Base-by-base conservation (phyloP, 1,139 yeast genomes). In the Hyphopichia burtonii region DNA sequence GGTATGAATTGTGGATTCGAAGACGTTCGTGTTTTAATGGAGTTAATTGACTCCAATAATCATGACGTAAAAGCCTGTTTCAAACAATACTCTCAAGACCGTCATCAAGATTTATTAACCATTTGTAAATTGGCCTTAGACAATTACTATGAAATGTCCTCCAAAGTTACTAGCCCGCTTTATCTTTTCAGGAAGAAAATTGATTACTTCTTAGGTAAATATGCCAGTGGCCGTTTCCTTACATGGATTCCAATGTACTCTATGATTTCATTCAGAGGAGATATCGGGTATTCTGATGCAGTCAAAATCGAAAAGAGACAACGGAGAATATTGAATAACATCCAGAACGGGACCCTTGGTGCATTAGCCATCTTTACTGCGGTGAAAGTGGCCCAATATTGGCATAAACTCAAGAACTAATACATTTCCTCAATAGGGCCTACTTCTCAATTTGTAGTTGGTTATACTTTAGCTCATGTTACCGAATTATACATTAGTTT, bases 1-100 rank as follows among this genome's bases (percentile, higher is more conserved):
- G 98, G 98, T 3, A 86, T 91, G 94, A 91, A 91, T 60, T 88
- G 96, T 58, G 98, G 98, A 1, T 86, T 91, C 58, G 97, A 91
- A 61, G 97, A 91, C 54, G 90, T 90, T 11, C 71, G 83, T 40
- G 79, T 83, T 1, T 66, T 91, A 42, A 67, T 86, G 68, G 73
- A 76, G 34, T 60, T 81, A 14, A 58, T 88, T 37, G 82, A 80
- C 11, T 58, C 66, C 19, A 47, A 64, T 38, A 54, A 68, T 2
- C 65, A 61, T n/a, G 65, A 76, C 41, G 66, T 83, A 25, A 55
- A 56, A 2, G 51, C 53, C 1, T 84, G 93, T 0, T 84, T 90
- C 52, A 65, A 63, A 20, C 59, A 63, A 38, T 91, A 88, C 61
- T 73, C 89, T 0, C 56, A 49, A 5, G 57, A 60, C 0, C 76